A percentile compares a stretch with the other conserved stretches of the same genome.
phyloP scores from a whole-genome alignment of 495 filamentous ascomycete genomes.

The Penicillium turbatum region DNA sequence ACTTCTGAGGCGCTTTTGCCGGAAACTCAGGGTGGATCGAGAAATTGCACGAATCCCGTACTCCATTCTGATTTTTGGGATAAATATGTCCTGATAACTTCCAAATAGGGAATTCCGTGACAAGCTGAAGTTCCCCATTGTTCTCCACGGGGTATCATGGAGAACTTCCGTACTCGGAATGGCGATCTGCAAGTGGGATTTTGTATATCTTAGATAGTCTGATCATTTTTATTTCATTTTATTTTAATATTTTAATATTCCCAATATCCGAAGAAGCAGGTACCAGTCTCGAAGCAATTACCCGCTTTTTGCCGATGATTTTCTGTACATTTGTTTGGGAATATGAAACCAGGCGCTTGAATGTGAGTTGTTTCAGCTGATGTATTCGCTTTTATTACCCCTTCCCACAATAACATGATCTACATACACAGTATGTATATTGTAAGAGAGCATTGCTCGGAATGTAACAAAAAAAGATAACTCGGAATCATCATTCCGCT shows the following conservation, averaged over 20 bases:
- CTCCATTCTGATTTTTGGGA: background rate
- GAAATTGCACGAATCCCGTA: slow-evolving; percentile 2
- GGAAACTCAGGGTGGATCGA: background rate
- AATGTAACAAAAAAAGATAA: too few species aligned
- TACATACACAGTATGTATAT: too few species aligned
- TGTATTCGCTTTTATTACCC: background rate
- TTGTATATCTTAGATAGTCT: background rate
- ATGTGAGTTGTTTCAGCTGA: slow-evolving; percentile 1
- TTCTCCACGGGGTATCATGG: slow-evolving; percentile 10
- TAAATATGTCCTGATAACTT: background rate
- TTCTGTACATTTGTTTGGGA: background rate
- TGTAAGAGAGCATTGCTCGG: too few species aligned
- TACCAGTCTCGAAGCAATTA: slow-evolving; percentile 14
- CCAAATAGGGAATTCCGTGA: background rate
- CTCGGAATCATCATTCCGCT: too few species aligned
- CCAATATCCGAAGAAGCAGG: slow-evolving; percentile 14
- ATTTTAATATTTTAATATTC: background rate
- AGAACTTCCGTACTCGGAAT: slow-evolving; percentile 1
- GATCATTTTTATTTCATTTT: background rate
- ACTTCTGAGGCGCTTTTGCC: background rate
- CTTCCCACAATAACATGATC: too few species aligned
- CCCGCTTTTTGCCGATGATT: slow-evolving; percentile 25
- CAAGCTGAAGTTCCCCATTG: background rate
- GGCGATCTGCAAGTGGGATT: background rate
- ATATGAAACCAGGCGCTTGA: background rate